These are phyloP conservation scores for Amanita jacksonii DNA, from an alignment of 768 basidiomycete species.

Conservation along the genomic window DNA sequence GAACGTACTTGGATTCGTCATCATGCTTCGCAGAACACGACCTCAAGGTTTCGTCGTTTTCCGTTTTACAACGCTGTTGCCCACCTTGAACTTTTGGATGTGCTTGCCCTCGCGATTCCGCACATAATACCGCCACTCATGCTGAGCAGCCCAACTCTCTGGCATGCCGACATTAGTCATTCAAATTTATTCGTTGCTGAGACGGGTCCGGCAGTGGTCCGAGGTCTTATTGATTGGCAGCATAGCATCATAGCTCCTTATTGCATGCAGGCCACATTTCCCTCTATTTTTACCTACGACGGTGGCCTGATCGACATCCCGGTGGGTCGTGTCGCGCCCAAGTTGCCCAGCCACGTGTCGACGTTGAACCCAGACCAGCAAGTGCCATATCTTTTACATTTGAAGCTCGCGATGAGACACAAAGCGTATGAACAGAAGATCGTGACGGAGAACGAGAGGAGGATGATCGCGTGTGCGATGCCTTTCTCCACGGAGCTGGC, in stretches of 20 bases:
- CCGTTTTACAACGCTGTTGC: slow-evolving; percentile 14
- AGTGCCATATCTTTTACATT: slow-evolving; percentile 1
- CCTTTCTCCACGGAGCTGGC: background rate
- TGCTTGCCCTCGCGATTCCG: slow-evolving; percentile 16
- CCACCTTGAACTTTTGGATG: slow-evolving; percentile 15
- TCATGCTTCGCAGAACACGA: too few relatives aligned
- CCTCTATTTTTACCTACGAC: slow-evolving; percentile 9
- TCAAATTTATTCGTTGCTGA: slow-evolving; percentile 19
- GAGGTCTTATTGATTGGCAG: slow-evolving; percentile 23
- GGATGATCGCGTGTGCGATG: background rate
- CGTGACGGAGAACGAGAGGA: background rate
- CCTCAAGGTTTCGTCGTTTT: slow-evolving; percentile 6
- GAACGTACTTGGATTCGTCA: background rate
- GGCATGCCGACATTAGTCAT: slow-evolving; percentile 21
- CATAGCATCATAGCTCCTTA: slow-evolving; percentile 13
- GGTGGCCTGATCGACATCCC: slow-evolving; percentile 9
- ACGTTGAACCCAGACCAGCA: slow-evolving; percentile 6
- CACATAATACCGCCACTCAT: slow-evolving; percentile 15
- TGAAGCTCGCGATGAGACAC: slow-evolving; percentile 6
- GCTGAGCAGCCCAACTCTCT: slow-evolving; percentile 16
- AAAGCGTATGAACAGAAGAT: background rate
- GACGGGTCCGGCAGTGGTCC: slow-evolving; percentile 12
- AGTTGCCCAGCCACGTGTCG: slow-evolving; percentile 7
- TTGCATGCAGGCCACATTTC: slow-evolving; percentile 9
- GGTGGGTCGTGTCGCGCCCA: background rate